Percentiles rank a stretch among this genome's conserved stretches.
Conservation (phyloP, 192 early-diverging fungal species). For the Coemansia sp. region DNA sequence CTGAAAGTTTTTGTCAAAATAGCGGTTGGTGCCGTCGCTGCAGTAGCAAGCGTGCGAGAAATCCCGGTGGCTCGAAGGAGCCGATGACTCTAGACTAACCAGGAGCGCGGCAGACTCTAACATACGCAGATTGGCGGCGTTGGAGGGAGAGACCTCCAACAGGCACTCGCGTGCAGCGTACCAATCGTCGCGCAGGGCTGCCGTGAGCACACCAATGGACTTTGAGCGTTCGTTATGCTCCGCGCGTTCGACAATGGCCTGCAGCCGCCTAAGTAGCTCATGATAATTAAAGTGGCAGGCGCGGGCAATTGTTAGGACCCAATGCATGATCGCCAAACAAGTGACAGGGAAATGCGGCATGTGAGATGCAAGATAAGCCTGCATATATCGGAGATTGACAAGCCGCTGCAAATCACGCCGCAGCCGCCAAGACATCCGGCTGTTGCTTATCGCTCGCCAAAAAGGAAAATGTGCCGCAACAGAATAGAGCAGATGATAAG, state of each 20-base stretch:
- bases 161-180: conserved; percentile 55
- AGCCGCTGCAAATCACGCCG: too few species aligned
- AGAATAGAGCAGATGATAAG: too few species aligned
- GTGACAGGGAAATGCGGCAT: too few species aligned
- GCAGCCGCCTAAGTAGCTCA: conserved; percentile 54
- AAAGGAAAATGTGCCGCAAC: neutral
- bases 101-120: conserved; percentile 76
- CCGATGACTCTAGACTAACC: conserved; percentile 69
- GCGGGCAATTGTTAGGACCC: conserved; percentile 37
- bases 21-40: conserved; percentile 68
- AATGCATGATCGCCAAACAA: conserved; percentile 4
- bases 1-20: conserved; percentile 79
- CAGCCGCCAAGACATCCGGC: too few species aligned
- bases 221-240: conserved; percentile 42
- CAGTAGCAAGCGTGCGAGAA: conserved; percentile 76
- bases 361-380: too few species aligned
- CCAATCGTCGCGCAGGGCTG: conserved; percentile 54
- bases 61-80: conserved; percentile 68
- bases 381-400: too few species aligned
- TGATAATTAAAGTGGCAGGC: conserved; percentile 21
- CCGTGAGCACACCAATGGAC: conserved; percentile 56
- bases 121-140: conserved; percentile 58
- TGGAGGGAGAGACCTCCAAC: conserved; percentile 55
- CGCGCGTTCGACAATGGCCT: conserved; percentile 62
- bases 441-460: too few species aligned